These are phyloP conservation scores for Tuctoria greenei DNA, from an alignment of 176 grass and related monocot species.

Conservation along the genomic window DNA sequence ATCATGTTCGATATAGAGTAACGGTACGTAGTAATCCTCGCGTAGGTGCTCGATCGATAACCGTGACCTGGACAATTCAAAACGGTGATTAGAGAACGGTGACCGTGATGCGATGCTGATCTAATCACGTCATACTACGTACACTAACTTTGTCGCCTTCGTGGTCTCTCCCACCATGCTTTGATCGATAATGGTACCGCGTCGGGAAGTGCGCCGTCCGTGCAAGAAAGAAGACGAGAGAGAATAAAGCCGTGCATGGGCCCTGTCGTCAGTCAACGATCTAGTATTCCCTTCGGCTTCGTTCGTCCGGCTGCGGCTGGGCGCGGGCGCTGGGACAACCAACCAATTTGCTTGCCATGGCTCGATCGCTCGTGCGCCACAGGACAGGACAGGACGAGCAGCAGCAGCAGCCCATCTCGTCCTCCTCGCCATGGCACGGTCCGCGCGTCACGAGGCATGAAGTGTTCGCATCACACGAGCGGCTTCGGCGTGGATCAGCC, in stretches of 20 bases:
- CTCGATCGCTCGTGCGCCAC: too few relatives aligned
- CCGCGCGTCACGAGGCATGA: too few relatives aligned
- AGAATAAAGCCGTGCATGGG: background rate
- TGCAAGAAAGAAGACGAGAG: background rate
- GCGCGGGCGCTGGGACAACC: too few relatives aligned
- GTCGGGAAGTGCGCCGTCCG: slow-evolving; percentile 3
- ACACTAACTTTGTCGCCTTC: too few relatives aligned
- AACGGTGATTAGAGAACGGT: slow-evolving; percentile 11
- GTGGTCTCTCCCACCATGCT: background rate
- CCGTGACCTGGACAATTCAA: background rate
- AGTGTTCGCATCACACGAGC: too few relatives aligned
- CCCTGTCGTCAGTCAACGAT: background rate
- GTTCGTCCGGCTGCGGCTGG: too few relatives aligned
- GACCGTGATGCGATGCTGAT: slow-evolving; percentile 31
- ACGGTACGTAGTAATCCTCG: background rate
- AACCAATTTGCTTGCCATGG: too few relatives aligned
- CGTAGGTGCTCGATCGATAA: background rate
- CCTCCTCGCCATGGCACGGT: too few relatives aligned
- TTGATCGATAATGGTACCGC: background rate
- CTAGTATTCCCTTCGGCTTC: background rate
- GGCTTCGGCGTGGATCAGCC: too few relatives aligned
- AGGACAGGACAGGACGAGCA: too few relatives aligned
- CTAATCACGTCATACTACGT: slow-evolving; percentile 15
- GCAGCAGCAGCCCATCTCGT: too few relatives aligned
- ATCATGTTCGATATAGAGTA: too few relatives aligned